Conservation (phyloP, 2,329 filamentous ascomycete genomes). For the Atkinsonella texensis region DNA sequence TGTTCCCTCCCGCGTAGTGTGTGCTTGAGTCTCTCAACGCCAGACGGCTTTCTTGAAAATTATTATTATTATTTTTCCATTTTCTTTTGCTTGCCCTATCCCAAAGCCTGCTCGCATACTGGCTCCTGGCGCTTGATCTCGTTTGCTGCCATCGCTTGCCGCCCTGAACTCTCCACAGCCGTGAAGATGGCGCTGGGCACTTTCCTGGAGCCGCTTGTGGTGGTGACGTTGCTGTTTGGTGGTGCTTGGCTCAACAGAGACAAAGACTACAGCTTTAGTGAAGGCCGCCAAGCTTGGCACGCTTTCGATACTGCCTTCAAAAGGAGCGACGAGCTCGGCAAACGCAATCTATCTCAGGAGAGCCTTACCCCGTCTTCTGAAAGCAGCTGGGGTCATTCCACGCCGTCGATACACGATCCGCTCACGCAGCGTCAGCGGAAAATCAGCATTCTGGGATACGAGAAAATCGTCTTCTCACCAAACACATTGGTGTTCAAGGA, state of each 20-base stretch:
- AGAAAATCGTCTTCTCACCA: conserved; percentile 18
- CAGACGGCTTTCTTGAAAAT: too few species aligned
- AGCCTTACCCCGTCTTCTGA: conserved; percentile 9
- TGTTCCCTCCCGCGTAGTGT: too few species aligned
- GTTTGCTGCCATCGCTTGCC: too few species aligned
- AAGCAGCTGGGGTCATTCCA: conserved; percentile 15
- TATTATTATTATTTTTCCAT: too few species aligned
- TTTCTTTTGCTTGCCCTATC: too few species aligned
- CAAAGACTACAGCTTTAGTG: conserved; percentile 22
- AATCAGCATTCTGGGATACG: conserved; percentile 20
- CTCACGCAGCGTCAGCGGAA: conserved; percentile 20
- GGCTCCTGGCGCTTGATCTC: too few species aligned
- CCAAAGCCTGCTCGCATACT: too few species aligned
- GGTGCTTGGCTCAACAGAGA: conserved; percentile 33
- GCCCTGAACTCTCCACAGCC: too few species aligned
- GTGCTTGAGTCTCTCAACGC: neutral
- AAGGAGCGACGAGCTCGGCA: conserved; percentile 18
- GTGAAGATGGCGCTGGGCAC: conserved; percentile 26
- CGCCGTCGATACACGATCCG: conserved; percentile 17
- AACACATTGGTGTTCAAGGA: conserved; percentile 48
- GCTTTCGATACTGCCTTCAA: conserved; percentile 13
- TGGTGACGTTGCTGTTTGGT: conserved; percentile 30
- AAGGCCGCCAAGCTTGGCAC: conserved; percentile 12
- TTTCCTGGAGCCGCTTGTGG: conserved; percentile 29
- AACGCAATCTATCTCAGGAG: conserved; percentile 15